Conservation (phyloP, 495 filamentous ascomycete species). For the Immersiella caudata region DNA sequence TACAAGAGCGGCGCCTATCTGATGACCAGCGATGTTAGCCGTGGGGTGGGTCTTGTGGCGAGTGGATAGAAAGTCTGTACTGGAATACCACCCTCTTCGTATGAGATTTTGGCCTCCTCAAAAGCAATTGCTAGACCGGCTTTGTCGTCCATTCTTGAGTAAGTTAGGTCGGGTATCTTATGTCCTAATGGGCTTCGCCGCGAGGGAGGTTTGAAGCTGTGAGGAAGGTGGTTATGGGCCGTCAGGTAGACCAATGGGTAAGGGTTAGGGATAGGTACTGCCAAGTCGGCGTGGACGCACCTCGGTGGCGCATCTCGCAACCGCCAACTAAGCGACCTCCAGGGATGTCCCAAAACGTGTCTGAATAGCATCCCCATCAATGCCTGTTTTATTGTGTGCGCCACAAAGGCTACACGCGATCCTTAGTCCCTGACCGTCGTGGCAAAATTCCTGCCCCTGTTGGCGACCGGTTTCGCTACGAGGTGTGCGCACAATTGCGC, state of each 20-base stretch:
- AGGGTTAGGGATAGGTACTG: background rate
- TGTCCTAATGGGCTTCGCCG: background rate
- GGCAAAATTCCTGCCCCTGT: slow-evolving; percentile 7
- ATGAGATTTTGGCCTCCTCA: slow-evolving; percentile 72
- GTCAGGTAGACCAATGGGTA: background rate
- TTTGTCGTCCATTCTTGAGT: slow-evolving; percentile 56
- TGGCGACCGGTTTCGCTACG: slow-evolving; percentile 3
- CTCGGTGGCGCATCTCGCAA: background rate
- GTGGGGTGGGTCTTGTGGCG: background rate
- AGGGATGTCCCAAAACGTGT: slow-evolving; percentile 19
- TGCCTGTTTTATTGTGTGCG: slow-evolving; percentile 19
- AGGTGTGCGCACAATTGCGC: background rate
- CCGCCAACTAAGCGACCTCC: slow-evolving; percentile 1
- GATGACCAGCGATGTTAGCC: background rate
- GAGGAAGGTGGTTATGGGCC: background rate
- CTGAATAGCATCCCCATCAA: slow-evolving; percentile 25
- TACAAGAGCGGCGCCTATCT: slow-evolving; percentile 77
- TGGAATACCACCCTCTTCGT: slow-evolving; percentile 76
- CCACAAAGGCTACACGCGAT: slow-evolving; percentile 25
- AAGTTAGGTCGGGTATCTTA: background rate
- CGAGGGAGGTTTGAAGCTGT: background rate
- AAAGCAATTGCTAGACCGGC: slow-evolving; percentile 64
- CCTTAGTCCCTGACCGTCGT: slow-evolving; percentile 3
- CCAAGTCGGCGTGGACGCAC: background rate
- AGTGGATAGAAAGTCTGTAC: slow-evolving; percentile 27